Base-by-base conservation (phyloP, 139 green algal genomes). In the Haematococcus sp. region DNA sequence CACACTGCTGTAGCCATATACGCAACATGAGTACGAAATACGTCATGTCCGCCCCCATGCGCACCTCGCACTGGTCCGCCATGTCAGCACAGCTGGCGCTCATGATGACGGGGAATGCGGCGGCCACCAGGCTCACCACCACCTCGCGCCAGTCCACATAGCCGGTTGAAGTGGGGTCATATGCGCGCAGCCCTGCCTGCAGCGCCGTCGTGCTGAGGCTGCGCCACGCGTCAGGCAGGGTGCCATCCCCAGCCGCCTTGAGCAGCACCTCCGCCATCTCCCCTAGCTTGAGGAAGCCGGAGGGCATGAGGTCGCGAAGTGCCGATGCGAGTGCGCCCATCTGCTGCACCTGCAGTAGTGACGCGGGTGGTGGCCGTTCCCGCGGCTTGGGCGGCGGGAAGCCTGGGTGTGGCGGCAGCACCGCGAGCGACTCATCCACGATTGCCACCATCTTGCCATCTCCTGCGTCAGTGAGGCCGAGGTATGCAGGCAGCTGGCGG, bases 121-220 rank as follows among this genome's bases (percentile, higher is more conserved):
- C 80, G 11, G 71, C 66, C 19, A 82, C 64, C 22, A 90, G 78
- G 7, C 78, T 66, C 23, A 63, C 65, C 68, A 83, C 70, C 30
- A 93, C 20, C 74, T 88, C 70, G 17, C 86, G 76, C 84, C 87
- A 90, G 72, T 92, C 87, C 20, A 84, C 13, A 66, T 89, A 87
- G 23, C 76, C 77, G 17, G 46, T 88, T 34, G 63, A 65, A 13
- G 71, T 73, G 40, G 80, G 76, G 78, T 92, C 84, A 40, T 86
- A 82, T 44, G 56, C 13, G 3, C 60, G 46, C 51, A 92, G 56
- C 44, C 81, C 83, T 1, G 43, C 33, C 15, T 79, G 51, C 77
- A 88, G 74, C 34, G 20, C 54, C 30, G 43, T 27, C 25, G 59
- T 43, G n/a, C 1, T 65, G 27, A 67, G 71, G 31, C 30, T 49